Base-by-base conservation (phyloP, 306 rosid species). In the Quercus dentata region DNA sequence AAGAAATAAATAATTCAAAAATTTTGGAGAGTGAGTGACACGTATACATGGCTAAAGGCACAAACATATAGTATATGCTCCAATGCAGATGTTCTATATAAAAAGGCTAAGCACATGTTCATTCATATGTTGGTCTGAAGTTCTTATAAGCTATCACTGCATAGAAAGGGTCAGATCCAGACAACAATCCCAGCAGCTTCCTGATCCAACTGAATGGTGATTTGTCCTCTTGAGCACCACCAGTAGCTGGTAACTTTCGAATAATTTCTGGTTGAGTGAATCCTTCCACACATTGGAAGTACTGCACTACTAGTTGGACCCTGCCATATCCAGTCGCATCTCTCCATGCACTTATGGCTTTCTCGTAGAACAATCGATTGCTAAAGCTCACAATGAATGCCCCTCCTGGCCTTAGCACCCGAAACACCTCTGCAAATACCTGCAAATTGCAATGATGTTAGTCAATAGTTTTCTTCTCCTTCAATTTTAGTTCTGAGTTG, bases 351-450 rank as follows among this genome's bases (percentile, higher is more conserved):
- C 83, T 83, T 76, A 88, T 81, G 64, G 94, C 98, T 85, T 92
- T 94, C 85, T 89, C 98, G 67, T 92, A 92, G 80, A 94, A 94
- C 93, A 94, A 81, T 79, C 97, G 85, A 78, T 92, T 90, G 83
- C 98, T 94, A 61, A 94, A 94, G 76, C 97, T 92, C 86, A 92
- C 91, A 14, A 94, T 84, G 82, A 94, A 92, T 51, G 88, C 87
- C 55, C 97, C 97, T 85, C 97, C 98, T 23, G 98, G 94, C 82
- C 86, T 90, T 19, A 94, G 81, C 71, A 92, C 64, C 71, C 97
- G 74, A 71, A 85, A 87, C 75, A 90, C 94, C 87, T 94, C 98
- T 5, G 90, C 97, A 81, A 90, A 92, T 44, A 94, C 98, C 97
- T 94, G 88, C 46, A 41, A 41, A 8, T 8, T 41, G 46, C 41